These are phyloP conservation scores for Tylopilus subfusipes DNA, from an alignment of 768 basidiomycete genomes.

Conservation along the genomic window DNA sequence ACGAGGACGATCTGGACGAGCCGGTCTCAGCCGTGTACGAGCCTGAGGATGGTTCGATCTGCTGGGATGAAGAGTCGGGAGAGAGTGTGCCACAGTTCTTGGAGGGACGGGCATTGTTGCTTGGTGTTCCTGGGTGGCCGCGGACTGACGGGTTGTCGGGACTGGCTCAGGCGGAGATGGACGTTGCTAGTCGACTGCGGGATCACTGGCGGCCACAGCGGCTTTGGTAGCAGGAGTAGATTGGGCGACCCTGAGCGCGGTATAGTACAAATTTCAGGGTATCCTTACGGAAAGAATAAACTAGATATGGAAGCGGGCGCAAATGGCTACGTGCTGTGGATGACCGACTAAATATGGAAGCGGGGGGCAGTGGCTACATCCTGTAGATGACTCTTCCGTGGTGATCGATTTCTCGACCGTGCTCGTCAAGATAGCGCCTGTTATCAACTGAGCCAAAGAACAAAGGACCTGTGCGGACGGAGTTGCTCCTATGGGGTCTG, in stretches of 20 bases:
- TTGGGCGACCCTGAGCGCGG: not conserved
- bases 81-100: slow-evolving; percentile 32
- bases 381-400: slow-evolving; percentile 24
- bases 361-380: slow-evolving; percentile 13
- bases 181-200: slow-evolving; percentile 54
- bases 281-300: not conserved
- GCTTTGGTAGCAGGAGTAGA: slow-evolving; percentile 30
- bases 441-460: slow-evolving; percentile 21
- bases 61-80: not conserved
- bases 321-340: slow-evolving; percentile 21
- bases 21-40: not conserved
- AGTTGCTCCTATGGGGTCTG: slow-evolving; percentile 13
- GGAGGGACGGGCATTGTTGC: slow-evolving; percentile 53
- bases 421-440: slow-evolving; percentile 18
- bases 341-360: not conserved
- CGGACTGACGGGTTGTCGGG: slow-evolving; percentile 18
- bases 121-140: slow-evolving; percentile 32
- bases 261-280: not conserved
- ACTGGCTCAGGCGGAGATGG: slow-evolving; percentile 50
- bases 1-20: slow-evolving; percentile 2
- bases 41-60: not conserved
- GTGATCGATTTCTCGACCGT: slow-evolving; percentile 28
- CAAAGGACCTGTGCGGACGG: slow-evolving; percentile 20
- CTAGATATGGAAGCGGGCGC: slow-evolving; percentile 4
- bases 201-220: slow-evolving; percentile 68